These are phyloP conservation scores for Ustilago cynodontis DNA, from an alignment of 1,284 basidiomycete genomes.

Conservation along the genomic window DNA sequence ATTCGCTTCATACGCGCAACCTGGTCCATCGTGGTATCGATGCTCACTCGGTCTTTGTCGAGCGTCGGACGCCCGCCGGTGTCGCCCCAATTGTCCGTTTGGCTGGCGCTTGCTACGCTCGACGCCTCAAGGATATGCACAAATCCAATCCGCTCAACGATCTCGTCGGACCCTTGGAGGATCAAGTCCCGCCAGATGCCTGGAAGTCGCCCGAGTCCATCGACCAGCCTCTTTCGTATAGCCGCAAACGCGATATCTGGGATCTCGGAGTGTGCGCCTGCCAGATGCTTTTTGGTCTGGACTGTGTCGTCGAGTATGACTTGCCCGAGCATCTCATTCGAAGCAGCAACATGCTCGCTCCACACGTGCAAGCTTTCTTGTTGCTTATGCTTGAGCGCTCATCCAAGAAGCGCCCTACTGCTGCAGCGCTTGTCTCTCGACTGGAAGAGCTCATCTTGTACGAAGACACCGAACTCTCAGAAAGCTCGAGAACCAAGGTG, in stretches of 20 bases:
- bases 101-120: slow-evolving; percentile 48
- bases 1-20: slow-evolving; percentile 56
- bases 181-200: slow-evolving; percentile 34
- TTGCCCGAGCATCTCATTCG: slow-evolving; percentile 53
- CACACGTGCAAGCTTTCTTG: slow-evolving; percentile 50
- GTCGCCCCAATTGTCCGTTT: slow-evolving; percentile 33
- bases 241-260: slow-evolving; percentile 66
- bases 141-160: slow-evolving; percentile 61
- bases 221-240: slow-evolving; percentile 57
- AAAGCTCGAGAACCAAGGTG: slow-evolving; percentile 37
- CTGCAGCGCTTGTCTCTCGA: slow-evolving; percentile 42
- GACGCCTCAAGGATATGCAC: slow-evolving; percentile 63
- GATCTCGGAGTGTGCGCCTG: slow-evolving; percentile 63
- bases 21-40: slow-evolving; percentile 62
- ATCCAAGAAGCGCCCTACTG: slow-evolving; percentile 55
- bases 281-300: slow-evolving; percentile 67
- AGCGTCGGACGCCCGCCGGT: slow-evolving; percentile 23
- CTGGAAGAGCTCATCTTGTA: slow-evolving; percentile 61
- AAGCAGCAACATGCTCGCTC: slow-evolving; percentile 22
- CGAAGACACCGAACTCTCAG: slow-evolving; percentile 51
- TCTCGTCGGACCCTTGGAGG: slow-evolving; percentile 19
- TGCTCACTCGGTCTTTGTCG: slow-evolving; percentile 44
- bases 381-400: slow-evolving; percentile 56
- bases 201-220: slow-evolving; percentile 66
- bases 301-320: slow-evolving; percentile 43